phyloP scores from a whole-genome alignment of 2,329 filamentous ascomycete genomes.

The Colletotrichum spinosum region DNA sequence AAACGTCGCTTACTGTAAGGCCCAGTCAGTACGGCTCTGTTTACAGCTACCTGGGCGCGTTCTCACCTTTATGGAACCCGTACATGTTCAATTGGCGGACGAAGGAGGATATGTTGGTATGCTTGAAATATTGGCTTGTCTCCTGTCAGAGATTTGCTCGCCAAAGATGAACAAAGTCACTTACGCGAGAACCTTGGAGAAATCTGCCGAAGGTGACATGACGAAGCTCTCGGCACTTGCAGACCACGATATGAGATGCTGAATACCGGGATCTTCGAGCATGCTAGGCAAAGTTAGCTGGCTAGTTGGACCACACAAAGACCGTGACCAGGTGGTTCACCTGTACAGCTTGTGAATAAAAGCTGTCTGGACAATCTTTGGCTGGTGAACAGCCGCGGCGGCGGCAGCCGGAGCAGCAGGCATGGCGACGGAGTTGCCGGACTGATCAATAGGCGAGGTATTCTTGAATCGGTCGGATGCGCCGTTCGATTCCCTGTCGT shows the following conservation, averaged over 20 bases:
- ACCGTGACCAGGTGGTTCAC: conserved; percentile 62
- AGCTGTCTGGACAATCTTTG: conserved; percentile 97
- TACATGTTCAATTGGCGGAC: conserved; percentile 99
- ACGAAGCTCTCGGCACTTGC: conserved; percentile 95
- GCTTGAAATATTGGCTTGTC: conserved; percentile 95
- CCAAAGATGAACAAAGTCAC: conserved; percentile 50
- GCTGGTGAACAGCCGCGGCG: conserved; percentile 84
- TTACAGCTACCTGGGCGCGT: conserved; percentile 4
- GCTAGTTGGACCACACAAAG: neutral
- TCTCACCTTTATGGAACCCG: conserved; percentile 94
- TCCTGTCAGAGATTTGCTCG: neutral
- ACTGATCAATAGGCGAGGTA: conserved; percentile 53
- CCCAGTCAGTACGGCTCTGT: conserved; percentile 31
- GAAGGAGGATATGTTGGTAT: conserved; percentile 99
- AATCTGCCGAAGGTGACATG: conserved; percentile 97
- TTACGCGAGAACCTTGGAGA: conserved; percentile 97
- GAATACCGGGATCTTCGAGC: conserved; percentile 93
- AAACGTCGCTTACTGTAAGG: conserved; percentile 90
- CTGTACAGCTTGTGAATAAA: conserved; percentile 99
- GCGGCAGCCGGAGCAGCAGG: conserved; percentile 66
- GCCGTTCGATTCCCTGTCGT: conserved; percentile 43
- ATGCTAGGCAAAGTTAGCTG: conserved; percentile 70
- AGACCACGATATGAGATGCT: conserved; percentile 97
- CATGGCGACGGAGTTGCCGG: conserved; percentile 55
- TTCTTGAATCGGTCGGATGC: conserved; percentile 49